These are phyloP conservation scores for Onygenales sp. DNA, from an alignment of 2,329 filamentous ascomycete species.

Conservation along the genomic window DNA sequence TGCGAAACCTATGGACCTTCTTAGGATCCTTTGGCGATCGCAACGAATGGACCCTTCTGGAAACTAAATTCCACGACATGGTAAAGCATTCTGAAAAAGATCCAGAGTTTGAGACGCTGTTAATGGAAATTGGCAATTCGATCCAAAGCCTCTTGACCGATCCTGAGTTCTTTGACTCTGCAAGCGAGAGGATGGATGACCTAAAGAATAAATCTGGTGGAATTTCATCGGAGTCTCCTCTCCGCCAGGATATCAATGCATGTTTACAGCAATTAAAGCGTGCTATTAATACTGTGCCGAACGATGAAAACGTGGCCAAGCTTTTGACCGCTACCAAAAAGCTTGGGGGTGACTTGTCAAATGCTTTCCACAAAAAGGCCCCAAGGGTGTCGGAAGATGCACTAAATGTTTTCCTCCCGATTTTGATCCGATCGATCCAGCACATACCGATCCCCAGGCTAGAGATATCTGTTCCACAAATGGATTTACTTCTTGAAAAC, in stretches of 20 bases:
- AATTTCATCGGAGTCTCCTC: constrained; percentile 54
- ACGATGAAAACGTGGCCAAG: constrained; percentile 63
- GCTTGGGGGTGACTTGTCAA: constrained; percentile 61
- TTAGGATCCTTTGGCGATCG: constrained; percentile 68
- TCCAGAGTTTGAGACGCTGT: constrained; percentile 70
- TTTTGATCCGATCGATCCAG: constrained; percentile 67
- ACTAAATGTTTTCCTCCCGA: constrained; percentile 70
- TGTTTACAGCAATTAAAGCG: constrained; percentile 59
- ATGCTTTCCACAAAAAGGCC: constrained; percentile 54
- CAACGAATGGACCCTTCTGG: constrained; percentile 65
- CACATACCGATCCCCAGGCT: constrained; percentile 82
- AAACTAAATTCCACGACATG: constrained; percentile 58
- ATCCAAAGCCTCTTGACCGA: constrained; percentile 76
- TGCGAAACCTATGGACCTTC: constrained; percentile 72
- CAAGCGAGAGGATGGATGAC: constrained; percentile 55
- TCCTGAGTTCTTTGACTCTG: constrained; percentile 73
- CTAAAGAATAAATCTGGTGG: constrained; percentile 47
- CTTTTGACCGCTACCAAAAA: constrained; percentile 58
- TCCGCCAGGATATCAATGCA: constrained; percentile 63
- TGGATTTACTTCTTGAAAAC: constrained; percentile 83
- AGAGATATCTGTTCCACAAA: constrained; percentile 73
- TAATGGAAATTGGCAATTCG: constrained; percentile 62
- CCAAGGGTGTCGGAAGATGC: constrained; percentile 64
- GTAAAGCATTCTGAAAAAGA: constrained; percentile 66
- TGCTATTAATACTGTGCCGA: constrained; percentile 58